phyloP scores from a whole-genome alignment of 2,329 filamentous ascomycete species.

The Byssochlamys sp. region DNA sequence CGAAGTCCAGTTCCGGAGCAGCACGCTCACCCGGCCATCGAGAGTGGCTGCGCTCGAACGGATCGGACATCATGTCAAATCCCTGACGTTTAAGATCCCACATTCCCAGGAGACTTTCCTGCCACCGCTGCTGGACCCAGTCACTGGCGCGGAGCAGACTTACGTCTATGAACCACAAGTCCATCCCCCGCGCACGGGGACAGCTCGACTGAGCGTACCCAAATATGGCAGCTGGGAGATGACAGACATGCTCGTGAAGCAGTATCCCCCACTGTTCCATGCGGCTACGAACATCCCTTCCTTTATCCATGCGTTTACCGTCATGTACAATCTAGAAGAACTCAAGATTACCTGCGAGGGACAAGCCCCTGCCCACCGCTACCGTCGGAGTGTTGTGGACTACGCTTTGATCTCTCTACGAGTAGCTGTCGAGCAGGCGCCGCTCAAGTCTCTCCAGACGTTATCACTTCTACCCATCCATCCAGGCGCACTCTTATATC shows the following conservation, averaged over 20 bases:
- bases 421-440: constrained; percentile 68
- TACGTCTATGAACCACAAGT: constrained; percentile 75
- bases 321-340: constrained; percentile 61
- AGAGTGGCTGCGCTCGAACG: constrained; percentile 65
- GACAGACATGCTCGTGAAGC: constrained; percentile 70
- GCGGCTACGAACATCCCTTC: constrained; percentile 78
- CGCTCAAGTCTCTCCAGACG: constrained; percentile 55
- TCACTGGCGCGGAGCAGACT: constrained; percentile 64
- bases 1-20: constrained; percentile 43
- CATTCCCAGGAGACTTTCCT: constrained; percentile 72
- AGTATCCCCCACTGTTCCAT: constrained; percentile 83
- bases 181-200: constrained; percentile 49
- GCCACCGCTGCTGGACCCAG: constrained; percentile 70
- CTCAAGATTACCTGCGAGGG: constrained; percentile 68
- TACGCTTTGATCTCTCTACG: constrained; percentile 80
- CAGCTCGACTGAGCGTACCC: constrained; percentile 47
- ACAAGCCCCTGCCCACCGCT: constrained; percentile 58
- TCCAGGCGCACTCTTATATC: constrained; percentile 64
- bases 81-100: constrained; percentile 66
- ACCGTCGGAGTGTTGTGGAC: constrained; percentile 70
- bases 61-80: constrained; percentile 69
- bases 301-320: constrained; percentile 65
- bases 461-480: constrained; percentile 67
- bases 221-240: constrained; percentile 74
- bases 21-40: constrained; percentile 64